A percentile compares a stretch with the other conserved stretches of the same genome.
These are phyloP conservation scores for Leccinum sublutescens DNA, from an alignment of 768 basidiomycete genomes.

Conservation along the genomic window DNA sequence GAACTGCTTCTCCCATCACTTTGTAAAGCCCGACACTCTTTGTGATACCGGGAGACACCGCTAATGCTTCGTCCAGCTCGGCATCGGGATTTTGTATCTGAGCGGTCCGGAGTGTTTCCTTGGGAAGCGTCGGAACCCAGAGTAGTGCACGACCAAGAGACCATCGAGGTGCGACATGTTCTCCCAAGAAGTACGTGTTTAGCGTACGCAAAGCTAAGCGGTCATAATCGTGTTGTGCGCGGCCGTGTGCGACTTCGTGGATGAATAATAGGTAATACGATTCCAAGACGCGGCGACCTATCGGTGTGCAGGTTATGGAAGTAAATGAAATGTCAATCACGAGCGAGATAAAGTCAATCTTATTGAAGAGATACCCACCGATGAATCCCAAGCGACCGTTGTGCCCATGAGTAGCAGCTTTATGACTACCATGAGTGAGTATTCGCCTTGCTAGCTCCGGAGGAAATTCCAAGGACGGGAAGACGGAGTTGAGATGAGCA, in stretches of 20 bases:
- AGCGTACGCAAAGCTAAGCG: constrained; percentile 53
- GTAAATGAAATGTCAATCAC: neutral
- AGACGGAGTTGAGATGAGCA: constrained; percentile 61
- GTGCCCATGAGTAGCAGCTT: constrained; percentile 60
- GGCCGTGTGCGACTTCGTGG: constrained; percentile 49
- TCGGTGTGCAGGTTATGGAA: constrained; percentile 1
- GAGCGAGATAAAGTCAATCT: neutral
- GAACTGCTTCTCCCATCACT: constrained; percentile 73
- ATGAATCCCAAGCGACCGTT: constrained; percentile 72
- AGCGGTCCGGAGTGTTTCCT: constrained; percentile 31
- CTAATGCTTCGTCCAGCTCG: constrained; percentile 30
- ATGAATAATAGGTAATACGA: constrained; percentile 75
- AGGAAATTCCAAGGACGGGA: constrained; percentile 67
- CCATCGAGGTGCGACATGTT: constrained; percentile 76
- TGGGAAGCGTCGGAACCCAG: constrained; percentile 63
- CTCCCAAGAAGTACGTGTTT: constrained; percentile 70
- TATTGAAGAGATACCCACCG: constrained; percentile 39
- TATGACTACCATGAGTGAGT: constrained; percentile 78
- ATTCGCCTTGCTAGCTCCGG: constrained; percentile 68
- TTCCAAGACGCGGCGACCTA: constrained; percentile 76
- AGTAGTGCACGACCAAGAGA: constrained; percentile 67
- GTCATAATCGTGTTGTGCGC: constrained; percentile 55
- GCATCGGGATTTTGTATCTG: constrained; percentile 18
- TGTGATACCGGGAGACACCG: constrained; percentile 36
- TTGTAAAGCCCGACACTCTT: constrained; percentile 69